Conservation (phyloP, 1,284 basidiomycete species). For the Cutaneotrichosporon mucoides region DNA sequence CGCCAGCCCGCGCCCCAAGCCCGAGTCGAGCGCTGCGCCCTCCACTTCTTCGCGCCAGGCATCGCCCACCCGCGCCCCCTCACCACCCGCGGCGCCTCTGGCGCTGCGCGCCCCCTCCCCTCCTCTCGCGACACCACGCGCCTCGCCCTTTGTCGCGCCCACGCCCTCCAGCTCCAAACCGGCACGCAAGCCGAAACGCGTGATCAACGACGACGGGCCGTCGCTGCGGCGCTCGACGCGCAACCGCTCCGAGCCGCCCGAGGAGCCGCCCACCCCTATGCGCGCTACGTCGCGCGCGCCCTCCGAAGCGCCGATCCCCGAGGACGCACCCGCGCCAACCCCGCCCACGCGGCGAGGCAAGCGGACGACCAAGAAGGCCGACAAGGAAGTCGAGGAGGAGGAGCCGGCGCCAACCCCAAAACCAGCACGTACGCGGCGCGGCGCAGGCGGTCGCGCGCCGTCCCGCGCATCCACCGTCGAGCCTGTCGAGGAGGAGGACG, state of each 20-base stretch:
- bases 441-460: background rate
- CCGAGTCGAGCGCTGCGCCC: constrained; percentile 7
- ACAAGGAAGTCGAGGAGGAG: background rate
- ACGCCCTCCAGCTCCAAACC: background rate
- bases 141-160: constrained; percentile 1
- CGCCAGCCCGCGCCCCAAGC: constrained; percentile 10
- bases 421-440: background rate
- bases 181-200: constrained; percentile 2
- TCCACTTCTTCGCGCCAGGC: constrained; percentile 9
- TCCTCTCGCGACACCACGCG: background rate
- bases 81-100: background rate
- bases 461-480: constrained; percentile 14
- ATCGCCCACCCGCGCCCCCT: background rate
- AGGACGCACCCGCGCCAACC: constrained; percentile 6
- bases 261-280: background rate
- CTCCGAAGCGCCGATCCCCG: constrained; percentile 17
- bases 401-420: background rate
- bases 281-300: constrained; percentile 6
- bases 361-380: constrained; percentile 3
- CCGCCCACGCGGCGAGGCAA: constrained; percentile 2
- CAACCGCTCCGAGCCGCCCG: background rate
- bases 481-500: constrained; percentile 4
- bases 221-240: constrained; percentile 13
- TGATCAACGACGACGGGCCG: constrained; percentile 9
- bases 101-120: background rate